Base-by-base conservation (phyloP, 257 asterid species). In the Apocynum venetum region DNA sequence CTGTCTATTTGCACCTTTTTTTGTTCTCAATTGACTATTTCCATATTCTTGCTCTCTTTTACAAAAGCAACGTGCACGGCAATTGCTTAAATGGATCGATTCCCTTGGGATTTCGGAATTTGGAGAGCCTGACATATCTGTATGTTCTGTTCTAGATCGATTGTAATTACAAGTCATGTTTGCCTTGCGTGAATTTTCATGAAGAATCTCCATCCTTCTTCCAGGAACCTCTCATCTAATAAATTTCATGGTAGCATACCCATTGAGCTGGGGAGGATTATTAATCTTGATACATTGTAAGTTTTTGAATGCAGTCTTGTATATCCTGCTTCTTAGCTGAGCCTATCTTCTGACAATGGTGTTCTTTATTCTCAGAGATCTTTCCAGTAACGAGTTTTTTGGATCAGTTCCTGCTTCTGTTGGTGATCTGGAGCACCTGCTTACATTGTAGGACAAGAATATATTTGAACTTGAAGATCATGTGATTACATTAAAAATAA, bases 371-470 rank as follows among this genome's bases (percentile, higher is more conserved):
- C 49, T 20, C 36, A 96, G 99, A 89, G 99, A 96, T 86, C 97
- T 96, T 65, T 91, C 99, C 4, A 85, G 92, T 80, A 96, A 93
- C 73, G 85, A 84, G 19, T 91, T 96, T 78, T 82, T 97, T 35
- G 99, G 98, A 72, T 76, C 84, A 14, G 76, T 96, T 82, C 99
- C 99, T 38, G 88, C 92, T 76, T 91, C 98, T 9, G 89, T 91
- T 40, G 99, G 99, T 71, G 96, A 91, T 83, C 84, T 96, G 81
- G 99, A 96, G 89, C 99, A 96, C 83, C 97, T 96, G 74, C 97
- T 96, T 78, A 93, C 88, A 48, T 82, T 96, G 99, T 96, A 86
- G 78, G 98, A 71, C 19, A 48, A 13, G 14, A 36, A 35, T 40
- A 43, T 52, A 72, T 71, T 13, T 31, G 4, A 40, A 57, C 65